Conservation (phyloP, 768 basidiomycete species). For the Hebeloma cylindrosporum region DNA sequence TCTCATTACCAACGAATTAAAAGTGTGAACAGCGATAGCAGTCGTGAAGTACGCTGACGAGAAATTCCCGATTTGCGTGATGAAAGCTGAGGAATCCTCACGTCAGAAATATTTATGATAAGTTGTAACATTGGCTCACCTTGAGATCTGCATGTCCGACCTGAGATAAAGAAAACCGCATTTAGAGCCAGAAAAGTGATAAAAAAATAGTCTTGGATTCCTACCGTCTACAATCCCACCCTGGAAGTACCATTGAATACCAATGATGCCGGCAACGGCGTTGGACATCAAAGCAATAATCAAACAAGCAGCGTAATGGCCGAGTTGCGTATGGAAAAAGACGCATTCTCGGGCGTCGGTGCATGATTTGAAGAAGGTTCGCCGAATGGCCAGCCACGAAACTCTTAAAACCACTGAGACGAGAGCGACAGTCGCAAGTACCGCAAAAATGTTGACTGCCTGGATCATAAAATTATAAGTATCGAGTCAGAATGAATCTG, state of each 20-base stretch:
- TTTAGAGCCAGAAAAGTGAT: background rate
- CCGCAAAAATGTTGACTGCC: constrained; percentile 53
- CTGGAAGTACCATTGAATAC: constrained; percentile 46
- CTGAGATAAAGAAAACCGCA: constrained; percentile 28
- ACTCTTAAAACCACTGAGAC: constrained; percentile 48
- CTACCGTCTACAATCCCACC: constrained; percentile 50
- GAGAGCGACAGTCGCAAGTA: constrained; percentile 54
- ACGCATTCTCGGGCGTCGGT: constrained; percentile 44
- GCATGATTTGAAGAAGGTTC: constrained; percentile 26
- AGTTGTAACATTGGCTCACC: constrained; percentile 37
- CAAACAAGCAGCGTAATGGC: constrained; percentile 65
- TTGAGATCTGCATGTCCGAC: constrained; percentile 54
- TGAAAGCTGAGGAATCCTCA: constrained; percentile 48
- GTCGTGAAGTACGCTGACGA: constrained; percentile 64
- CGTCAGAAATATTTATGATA: too few relatives aligned
- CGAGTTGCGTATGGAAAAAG: constrained; percentile 73
- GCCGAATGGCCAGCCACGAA: constrained; percentile 44
- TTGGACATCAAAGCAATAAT: constrained; percentile 58
- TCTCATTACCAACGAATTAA: constrained; percentile 62
- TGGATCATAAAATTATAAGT: constrained; percentile 14
- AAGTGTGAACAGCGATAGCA: constrained; percentile 65
- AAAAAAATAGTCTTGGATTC: constrained; percentile 12
- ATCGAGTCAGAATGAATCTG: background rate
- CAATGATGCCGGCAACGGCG: constrained; percentile 53
- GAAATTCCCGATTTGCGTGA: constrained; percentile 65